Percentiles rank a stretch among this genome's conserved stretches.
These are phyloP conservation scores for Breynia disticha DNA, from an alignment of 441 rosid genomes.

Conservation along the genomic window DNA sequence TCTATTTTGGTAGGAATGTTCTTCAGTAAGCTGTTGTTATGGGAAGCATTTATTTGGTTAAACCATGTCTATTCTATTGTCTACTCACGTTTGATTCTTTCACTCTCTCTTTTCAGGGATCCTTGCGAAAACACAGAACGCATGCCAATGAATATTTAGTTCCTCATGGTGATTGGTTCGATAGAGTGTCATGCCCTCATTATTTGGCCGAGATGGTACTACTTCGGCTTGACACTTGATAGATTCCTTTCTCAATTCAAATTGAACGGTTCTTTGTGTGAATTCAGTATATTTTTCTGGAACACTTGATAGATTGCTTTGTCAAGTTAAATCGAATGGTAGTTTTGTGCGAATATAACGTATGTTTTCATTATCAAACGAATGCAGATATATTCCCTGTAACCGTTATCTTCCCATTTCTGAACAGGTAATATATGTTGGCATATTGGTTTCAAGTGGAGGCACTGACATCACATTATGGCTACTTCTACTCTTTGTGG, in stretches of 20 bases:
- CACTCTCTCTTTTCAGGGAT: conserved; percentile 32
- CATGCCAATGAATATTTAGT: conserved; percentile 36
- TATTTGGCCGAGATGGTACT: conserved; percentile 76
- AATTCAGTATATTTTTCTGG: background rate
- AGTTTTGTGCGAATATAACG: background rate
- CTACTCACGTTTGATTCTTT: background rate
- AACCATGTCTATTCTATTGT: background rate
- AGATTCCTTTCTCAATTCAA: background rate
- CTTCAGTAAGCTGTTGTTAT: too few species aligned
- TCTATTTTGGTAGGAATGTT: conserved; percentile 41
- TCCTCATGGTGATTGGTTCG: conserved; percentile 79
- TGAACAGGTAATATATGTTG: conserved; percentile 51
- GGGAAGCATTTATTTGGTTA: background rate
- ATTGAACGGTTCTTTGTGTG: background rate
- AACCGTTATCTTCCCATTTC: background rate
- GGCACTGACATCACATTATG: conserved; percentile 53
- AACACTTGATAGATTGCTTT: background rate
- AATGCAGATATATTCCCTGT: background rate
- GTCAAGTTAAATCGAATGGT: background rate
- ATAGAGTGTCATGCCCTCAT: conserved; percentile 63
- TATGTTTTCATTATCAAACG: background rate
- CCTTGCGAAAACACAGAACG: conserved; percentile 26
- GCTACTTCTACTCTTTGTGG: conserved; percentile 60
- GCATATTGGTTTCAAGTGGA: conserved; percentile 66
- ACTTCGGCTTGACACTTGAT: background rate